Evolutionary conservation across 768 basidiomycete genomes (phyloP), one percentile per base, ranked within the genome.

Genomic region (Russula virescens): DNA sequence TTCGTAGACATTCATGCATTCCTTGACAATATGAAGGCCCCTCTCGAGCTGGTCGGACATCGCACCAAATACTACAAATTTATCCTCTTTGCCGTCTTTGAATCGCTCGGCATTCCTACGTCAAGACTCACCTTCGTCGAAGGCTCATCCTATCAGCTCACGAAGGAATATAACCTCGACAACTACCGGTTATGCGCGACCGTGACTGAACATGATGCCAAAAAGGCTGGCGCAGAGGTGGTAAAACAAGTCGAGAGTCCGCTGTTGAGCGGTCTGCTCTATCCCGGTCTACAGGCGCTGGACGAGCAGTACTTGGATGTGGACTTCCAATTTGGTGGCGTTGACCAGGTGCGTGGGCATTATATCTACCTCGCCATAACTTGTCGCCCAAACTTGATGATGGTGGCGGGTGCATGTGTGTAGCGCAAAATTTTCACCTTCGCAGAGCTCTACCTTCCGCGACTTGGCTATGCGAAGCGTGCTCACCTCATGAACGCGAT

Each of bases 401-500:
- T 18, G 35, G 23, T n/a, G 55, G 13, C 35, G 25, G n/a, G 31
- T n/a, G 31, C 8, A 31, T 43, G 23, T 14, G 18, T 49, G 4
- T 71, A 96, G 93, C 86, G 96, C 62, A 98, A 98, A 78, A 98
- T 98, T 71, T 99, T 99, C 42, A 43, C 42, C 2, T 43, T 43
- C 42, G 42, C 42, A 43, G 42, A 43, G 42, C 42, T 89, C 69
- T 95, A 94, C 82, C 88, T 99, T 56, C 97, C 42, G 18, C 42
- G 42, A 3, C 42, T 43, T 43, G 42, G 42, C 16, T 98, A 98
- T 78, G 76, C 78, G 56, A 98, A 97, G 75, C 92, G 96, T 38
- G 91, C 95, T 0, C 97, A 99, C 73, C 80, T 99, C 49, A 99
- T 99, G 97, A 99, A 98, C 75, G 79, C 83, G 38, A 98, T 98